phyloP scores from a whole-genome alignment of 192 early-diverging fungal genomes.

The Oehlia diaphana region DNA sequence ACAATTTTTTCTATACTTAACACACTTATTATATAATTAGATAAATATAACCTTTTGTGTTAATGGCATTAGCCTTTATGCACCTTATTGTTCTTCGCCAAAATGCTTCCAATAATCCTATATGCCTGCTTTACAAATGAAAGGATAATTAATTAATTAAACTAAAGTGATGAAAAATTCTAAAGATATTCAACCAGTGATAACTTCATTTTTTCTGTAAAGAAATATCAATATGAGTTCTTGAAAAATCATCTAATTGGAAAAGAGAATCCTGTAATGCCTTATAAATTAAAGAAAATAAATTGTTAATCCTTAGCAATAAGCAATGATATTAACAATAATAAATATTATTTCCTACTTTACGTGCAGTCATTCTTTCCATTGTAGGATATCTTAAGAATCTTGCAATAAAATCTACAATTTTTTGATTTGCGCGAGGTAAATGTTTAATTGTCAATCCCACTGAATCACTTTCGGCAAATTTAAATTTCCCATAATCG shows the following conservation, averaged over 20 bases:
- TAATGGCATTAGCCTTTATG: too few species aligned
- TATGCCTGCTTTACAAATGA: too few species aligned
- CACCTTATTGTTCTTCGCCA: too few species aligned
- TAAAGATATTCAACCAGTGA: too few species aligned
- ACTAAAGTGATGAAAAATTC: too few species aligned
- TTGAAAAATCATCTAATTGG: slow-evolving; percentile 4
- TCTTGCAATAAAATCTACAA: slow-evolving; percentile 15
- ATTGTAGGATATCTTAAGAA: slow-evolving; percentile 14
- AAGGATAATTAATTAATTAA: too few species aligned
- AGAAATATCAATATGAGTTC: background rate
- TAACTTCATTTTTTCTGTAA: background rate
- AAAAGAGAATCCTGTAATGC: slow-evolving; percentile 4
- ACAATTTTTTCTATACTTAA: too few species aligned
- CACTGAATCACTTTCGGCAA: background rate
- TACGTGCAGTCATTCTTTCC: background rate
- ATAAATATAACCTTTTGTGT: too few species aligned
- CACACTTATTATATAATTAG: too few species aligned
- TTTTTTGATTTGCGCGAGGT: slow-evolving; percentile 15
- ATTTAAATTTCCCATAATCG: slow-evolving; percentile 27
- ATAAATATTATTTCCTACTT: background rate
- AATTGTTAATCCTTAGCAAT: background rate
- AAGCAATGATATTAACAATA: background rate
- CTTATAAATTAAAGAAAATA: background rate
- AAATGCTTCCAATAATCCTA: too few species aligned
- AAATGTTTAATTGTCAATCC: slow-evolving; percentile 11